Conservation (phyloP, 2,329 filamentous ascomycete genomes). For the Xylogone sp. region DNA sequence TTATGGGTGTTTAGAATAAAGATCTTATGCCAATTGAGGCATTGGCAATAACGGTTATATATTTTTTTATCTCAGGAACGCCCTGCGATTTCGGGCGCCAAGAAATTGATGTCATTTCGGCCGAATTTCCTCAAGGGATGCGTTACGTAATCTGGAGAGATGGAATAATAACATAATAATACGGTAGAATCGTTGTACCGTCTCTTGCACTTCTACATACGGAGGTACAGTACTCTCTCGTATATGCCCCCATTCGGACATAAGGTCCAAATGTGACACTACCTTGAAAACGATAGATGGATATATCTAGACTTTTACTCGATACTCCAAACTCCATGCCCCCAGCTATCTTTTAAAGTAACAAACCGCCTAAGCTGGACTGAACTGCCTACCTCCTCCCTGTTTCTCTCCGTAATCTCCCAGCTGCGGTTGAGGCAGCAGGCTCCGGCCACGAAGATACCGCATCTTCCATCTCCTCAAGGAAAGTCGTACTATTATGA, state of each 20-base stretch:
- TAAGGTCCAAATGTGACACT: no score
- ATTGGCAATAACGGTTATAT: no score
- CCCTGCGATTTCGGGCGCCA: neutral
- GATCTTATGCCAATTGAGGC: no score
- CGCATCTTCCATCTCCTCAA: slow-evolving; percentile 89
- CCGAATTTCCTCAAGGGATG: neutral
- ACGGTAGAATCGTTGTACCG: no score
- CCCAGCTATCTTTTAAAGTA: neutral
- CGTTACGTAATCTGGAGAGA: no score
- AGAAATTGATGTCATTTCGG: neutral
- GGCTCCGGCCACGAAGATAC: slow-evolving; percentile 80
- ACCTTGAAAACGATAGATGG: no score
- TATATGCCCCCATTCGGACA: no score
- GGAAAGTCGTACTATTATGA: slow-evolving; percentile 82
- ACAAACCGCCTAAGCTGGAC: neutral
- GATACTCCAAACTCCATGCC: neutral
- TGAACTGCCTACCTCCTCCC: slow-evolving; percentile 17
- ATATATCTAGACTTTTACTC: neutral
- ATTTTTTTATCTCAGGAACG: no score
- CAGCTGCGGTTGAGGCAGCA: slow-evolving; percentile 29
- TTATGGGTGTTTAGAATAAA: neutral
- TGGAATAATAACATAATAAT: no score
- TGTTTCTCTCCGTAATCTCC: slow-evolving; percentile 28
- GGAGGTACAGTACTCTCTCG: no score
- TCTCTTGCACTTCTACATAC: no score